Base-by-base conservation (phyloP, 2,329 filamentous ascomycete species). In the Aplosporella prunicola region DNA sequence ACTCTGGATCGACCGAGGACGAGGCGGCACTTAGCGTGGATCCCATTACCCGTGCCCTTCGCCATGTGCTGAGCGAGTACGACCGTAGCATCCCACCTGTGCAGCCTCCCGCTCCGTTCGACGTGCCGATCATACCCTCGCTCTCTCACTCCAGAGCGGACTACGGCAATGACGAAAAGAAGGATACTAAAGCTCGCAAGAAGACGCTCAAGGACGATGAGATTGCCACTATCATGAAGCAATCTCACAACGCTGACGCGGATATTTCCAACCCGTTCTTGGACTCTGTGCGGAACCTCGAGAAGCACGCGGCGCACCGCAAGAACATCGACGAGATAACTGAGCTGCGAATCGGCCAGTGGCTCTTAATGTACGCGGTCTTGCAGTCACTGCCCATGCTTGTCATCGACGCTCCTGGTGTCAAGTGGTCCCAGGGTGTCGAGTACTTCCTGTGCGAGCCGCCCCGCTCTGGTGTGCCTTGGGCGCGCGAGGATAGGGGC, bases 31-130 rank as follows among this genome's bases (percentile, higher is more conserved):
- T 66, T 9, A 57, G 65, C 3, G 60, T 65, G 15, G 76, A 81
- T 43, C 72, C 80, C 16, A 70, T 75, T 9, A 72, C 44, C 13
- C 51, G 78, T 25, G 85, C 83, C 2, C 66, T 96, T 30, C 78
- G 89, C 37, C 80, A 78, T 44, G 74, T 95, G 9, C 69, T 95
- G 45, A 79, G 75, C 47, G 89, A 96, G 60, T 95, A 87, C 52
- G 91, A 98, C 55, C 77, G 82, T 42, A 89, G 83, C 7, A 84
- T 80, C 10, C 86, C 89, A 1, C 91, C 91, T 0, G 87, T 96
- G 1, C 75, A 89, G 42, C 91, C 91, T 1, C 86, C 89, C 0
- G 78, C 96, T 39, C 89, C 91, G 0, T 96, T 89, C 52, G 89
- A 96, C 54, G 68, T 85, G 4, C 89, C 91, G 3, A 73, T 79